These are phyloP conservation scores for Lumnitzera littorea DNA, from an alignment of 345 rosid species.

Conservation along the genomic window DNA sequence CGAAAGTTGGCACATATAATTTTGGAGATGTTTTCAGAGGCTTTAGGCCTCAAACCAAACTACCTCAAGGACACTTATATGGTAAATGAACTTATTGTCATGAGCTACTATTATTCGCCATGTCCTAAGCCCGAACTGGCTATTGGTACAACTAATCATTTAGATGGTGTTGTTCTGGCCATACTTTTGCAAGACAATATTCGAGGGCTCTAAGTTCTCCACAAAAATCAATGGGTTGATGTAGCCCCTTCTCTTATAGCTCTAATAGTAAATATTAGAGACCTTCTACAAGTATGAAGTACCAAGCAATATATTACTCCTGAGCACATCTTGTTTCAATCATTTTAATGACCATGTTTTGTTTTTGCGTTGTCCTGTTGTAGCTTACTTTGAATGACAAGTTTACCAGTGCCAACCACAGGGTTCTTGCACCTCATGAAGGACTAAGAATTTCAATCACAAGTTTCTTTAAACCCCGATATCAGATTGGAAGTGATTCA, in stretches of 20 bases:
- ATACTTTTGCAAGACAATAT: slow-evolving; percentile 1
- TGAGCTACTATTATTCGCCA: slow-evolving; percentile 33
- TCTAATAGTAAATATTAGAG: slow-evolving; percentile 29
- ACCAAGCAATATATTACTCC: slow-evolving; percentile 1
- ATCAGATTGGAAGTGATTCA: background rate
- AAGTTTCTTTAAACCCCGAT: slow-evolving; percentile 19
- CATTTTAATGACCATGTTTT: background rate
- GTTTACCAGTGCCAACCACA: slow-evolving; percentile 22
- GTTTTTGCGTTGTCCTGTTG: background rate
- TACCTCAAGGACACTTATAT: slow-evolving; percentile 20
- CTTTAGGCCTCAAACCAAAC: slow-evolving; percentile 28
- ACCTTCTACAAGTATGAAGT: slow-evolving; percentile 22
- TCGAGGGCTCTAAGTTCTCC: slow-evolving; percentile 43
- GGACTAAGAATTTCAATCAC: slow-evolving; percentile 33
- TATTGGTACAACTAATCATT: slow-evolving; percentile 24
- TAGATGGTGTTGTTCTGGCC: slow-evolving; percentile 25
- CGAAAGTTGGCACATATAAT: slow-evolving; percentile 13
- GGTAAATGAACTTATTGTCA: slow-evolving; percentile 15
- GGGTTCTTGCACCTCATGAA: slow-evolving; percentile 19
- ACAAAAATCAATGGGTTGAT: slow-evolving; percentile 31
- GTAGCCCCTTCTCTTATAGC: slow-evolving; percentile 23
- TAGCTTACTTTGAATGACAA: slow-evolving; percentile 11
- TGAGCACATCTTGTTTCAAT: background rate
- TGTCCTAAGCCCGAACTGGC: slow-evolving; percentile 43
- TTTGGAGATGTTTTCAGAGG: slow-evolving; percentile 31